Evolutionary conservation across 2,329 filamentous ascomycete species (phyloP), one percentile per base, ranked within the genome.

Genomic region (Penicillium sp.): DNA sequence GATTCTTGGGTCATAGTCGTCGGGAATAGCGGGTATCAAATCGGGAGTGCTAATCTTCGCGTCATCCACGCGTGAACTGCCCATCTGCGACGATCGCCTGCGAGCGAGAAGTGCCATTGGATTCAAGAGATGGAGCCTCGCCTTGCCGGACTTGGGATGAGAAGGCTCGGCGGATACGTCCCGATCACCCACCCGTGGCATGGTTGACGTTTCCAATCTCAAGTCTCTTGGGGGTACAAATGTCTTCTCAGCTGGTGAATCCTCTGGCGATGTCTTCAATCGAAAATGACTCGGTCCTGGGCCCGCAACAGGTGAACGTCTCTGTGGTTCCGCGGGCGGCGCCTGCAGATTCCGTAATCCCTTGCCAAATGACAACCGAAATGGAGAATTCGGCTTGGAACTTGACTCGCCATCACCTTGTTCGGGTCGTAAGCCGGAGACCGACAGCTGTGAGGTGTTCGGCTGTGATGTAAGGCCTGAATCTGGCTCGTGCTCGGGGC

Each of bases 1-100:
- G 59, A 88, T 88, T 55, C 85, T 80, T 12, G 86, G 85, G 65
- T 88, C 85, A 67, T 86, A 88, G 66, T 87, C 83, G 59, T 86
- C 85, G 2, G 84, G 84, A 55, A 85, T 79, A 2, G 82, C 79
- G 54, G 80, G 78, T 17, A 83, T 75, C 12, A 81, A 68, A 53
- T 78, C 82, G 41, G 78, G 79, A 31, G 81, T 78, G 20, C 78
- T 81, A 35, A 83, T 78, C 6, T 81, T 80, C 17, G 79, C 74
- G 47, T 86, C 83, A 35, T 86, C 83, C 12, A 79, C 73, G 28
- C 80, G 79, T 31, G 75, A 67, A 35, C 79, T 79, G 15, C 81
- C 67, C 1, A 80, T 73, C 63, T 85, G 84, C 11, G 79, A 82
- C 15, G 84, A 86, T 58, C 84, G 79, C 49, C 86, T 79, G 25